Conservation (phyloP, 2,329 filamentous ascomycete genomes). For the Arachnopeziza araneosa region DNA sequence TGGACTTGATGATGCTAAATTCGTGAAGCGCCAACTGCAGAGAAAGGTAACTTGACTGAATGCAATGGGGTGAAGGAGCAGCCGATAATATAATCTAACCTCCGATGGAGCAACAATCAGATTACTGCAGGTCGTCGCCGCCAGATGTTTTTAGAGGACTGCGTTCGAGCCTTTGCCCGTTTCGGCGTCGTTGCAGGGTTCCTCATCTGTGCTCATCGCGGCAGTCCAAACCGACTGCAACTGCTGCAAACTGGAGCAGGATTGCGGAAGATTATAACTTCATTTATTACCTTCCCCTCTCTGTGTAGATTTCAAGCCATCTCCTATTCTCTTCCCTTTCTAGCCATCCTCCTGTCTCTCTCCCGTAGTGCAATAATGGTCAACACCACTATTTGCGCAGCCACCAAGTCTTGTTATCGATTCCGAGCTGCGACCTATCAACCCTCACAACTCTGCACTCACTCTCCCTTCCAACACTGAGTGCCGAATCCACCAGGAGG, state of each 20-base stretch:
- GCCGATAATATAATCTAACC: no score
- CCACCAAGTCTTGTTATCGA: not conserved
- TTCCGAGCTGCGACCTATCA: not conserved
- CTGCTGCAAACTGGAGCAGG: not conserved
- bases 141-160: no score
- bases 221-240: no score
- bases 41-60: no score
- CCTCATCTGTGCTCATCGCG: no score
- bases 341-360: not conserved
- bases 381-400: not conserved
- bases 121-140: no score
- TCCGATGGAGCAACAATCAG: no score
- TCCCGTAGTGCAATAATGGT: not conserved
- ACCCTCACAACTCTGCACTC: not conserved
- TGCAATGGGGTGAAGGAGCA: no score
- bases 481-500: not conserved
- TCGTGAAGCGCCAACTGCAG: no score
- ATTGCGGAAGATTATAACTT: not conserved
- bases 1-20: not conserved
- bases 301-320: not conserved
- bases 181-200: no score
- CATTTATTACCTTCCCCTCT: not conserved
- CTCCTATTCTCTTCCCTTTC: not conserved
- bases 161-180: no score
- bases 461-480: not conserved